Evolutionary conservation across 164 flowering plant genomes (phyloP).

Genomic region (Stephania cephalantha): DNA sequence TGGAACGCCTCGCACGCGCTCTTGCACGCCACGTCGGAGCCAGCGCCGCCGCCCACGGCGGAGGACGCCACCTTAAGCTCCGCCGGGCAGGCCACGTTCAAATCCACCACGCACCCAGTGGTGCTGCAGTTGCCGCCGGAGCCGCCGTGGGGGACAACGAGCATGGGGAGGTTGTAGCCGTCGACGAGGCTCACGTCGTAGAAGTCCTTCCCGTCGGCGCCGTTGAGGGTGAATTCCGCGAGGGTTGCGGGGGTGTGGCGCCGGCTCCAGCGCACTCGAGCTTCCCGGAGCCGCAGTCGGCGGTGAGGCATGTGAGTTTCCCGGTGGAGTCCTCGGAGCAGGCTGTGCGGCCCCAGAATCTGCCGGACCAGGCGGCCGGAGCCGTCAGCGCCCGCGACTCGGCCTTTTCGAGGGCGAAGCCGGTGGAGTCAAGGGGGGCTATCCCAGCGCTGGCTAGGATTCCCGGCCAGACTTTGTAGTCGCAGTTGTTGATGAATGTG

Average conservation of each 20-base stretch:
- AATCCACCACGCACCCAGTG: conserved; percentile 65
- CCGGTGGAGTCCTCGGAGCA: conserved; percentile 56
- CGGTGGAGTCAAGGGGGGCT: conserved; percentile 55
- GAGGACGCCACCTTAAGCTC: conserved; percentile 40
- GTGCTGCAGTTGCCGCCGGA: conserved; percentile 50
- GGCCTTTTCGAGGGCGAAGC: conserved; percentile 51
- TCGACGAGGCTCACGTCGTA: conserved; percentile 90
- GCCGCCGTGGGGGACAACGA: conserved; percentile 55
- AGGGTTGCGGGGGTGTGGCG: conserved; percentile 76
- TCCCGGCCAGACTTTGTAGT: conserved; percentile 81
- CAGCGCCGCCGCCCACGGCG: conserved; percentile 26
- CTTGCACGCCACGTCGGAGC: conserved; percentile 49
- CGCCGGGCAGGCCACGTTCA: conserved; percentile 64
- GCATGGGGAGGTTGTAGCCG: conserved; percentile 75
- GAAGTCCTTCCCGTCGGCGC: conserved; percentile 58
- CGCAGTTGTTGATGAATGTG: conserved; percentile 61
- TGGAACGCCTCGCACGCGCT: conserved; percentile 88
- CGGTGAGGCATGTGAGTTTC: conserved; percentile 69
- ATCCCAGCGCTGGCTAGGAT: conserved; percentile 63
- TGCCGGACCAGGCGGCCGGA: conserved; percentile 77
- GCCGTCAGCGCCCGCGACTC: conserved; percentile 40
- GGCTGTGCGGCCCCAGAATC: conserved; percentile 81
- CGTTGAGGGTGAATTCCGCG: conserved; percentile 83
- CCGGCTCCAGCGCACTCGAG: conserved; percentile 67
- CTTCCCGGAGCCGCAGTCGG: conserved; percentile 80